Evolutionary conservation across 1,284 basidiomycete genomes (phyloP).

Genomic region (Ustilago tritici): DNA sequence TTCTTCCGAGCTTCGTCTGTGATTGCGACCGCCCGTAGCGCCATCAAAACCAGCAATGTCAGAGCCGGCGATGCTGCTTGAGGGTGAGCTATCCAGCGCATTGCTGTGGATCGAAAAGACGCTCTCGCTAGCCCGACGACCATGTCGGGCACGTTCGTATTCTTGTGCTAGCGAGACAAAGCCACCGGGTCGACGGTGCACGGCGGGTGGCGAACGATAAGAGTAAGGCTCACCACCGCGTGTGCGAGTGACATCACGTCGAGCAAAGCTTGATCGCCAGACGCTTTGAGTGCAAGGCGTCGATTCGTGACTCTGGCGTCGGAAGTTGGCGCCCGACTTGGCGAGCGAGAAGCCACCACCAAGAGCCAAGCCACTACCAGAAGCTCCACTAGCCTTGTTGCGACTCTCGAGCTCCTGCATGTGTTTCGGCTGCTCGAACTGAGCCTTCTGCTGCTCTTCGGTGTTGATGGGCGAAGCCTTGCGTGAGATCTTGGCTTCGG

Average conservation of each 20-base stretch:
- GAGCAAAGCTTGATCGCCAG: constrained; percentile 23
- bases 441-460: constrained; percentile 12
- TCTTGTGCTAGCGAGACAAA: constrained; percentile 50
- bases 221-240: constrained; percentile 18
- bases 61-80: constrained; percentile 38
- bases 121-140: constrained; percentile 29
- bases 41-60: constrained; percentile 12
- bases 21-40: background rate
- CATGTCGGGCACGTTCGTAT: constrained; percentile 35
- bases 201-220: constrained; percentile 34
- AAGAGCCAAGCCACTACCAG: constrained; percentile 37
- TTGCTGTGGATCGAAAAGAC: constrained; percentile 42
- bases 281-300: background rate
- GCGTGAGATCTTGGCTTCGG: constrained; percentile 29
- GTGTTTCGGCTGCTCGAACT: constrained; percentile 32
- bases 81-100: constrained; percentile 36
- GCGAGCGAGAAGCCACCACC: constrained; percentile 52
- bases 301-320: constrained; percentile 27
- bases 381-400: background rate
- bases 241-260: constrained; percentile 15
- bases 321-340: constrained; percentile 46
- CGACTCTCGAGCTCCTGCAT: constrained; percentile 39
- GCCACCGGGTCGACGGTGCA: constrained; percentile 45
- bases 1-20: constrained; percentile 13
- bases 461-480: constrained; percentile 12